These are phyloP conservation scores for Tricholoma hemisulphureum DNA, from an alignment of 768 basidiomycete species.

Conservation along the genomic window DNA sequence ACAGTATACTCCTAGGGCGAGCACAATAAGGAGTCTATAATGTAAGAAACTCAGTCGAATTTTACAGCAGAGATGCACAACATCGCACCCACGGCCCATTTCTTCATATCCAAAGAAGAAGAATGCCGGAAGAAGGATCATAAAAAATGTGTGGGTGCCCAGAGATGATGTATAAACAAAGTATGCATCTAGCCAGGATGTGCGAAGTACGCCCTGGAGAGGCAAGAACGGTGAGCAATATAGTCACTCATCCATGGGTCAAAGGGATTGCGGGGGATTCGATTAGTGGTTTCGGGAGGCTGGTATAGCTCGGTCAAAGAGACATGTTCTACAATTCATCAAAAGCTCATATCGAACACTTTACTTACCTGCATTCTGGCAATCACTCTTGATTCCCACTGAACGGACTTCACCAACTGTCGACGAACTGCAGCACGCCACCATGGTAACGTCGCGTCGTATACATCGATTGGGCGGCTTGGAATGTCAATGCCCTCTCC, in stretches of 20 bases:
- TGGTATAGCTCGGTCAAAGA: no score
- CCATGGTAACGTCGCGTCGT: constrained; percentile 57
- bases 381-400: constrained; percentile 58
- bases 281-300: not conserved
- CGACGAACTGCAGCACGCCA: constrained; percentile 67
- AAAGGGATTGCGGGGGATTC: not conserved
- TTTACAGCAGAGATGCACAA: not conserved
- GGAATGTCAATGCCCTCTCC: constrained; percentile 17
- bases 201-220: constrained; percentile 51
- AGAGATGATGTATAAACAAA: constrained; percentile 81
- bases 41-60: not conserved
- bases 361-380: constrained; percentile 64
- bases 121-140: constrained; percentile 79
- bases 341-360: not conserved
- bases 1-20: constrained; percentile 81
- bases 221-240: not conserved
- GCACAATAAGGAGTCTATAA: constrained; percentile 61
- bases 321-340: not conserved
- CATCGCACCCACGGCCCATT: constrained; percentile 69
- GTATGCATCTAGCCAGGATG: constrained; percentile 71
- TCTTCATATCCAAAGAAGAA: constrained; percentile 85
- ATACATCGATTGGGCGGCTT: constrained; percentile 49
- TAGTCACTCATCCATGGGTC: not conserved
- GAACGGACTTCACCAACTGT: constrained; percentile 49
- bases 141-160: constrained; percentile 91